Evolutionary conservation across 352 stramenopile genomes (phyloP), one percentile per base, ranked within the genome.

Genomic region (Elongisporangium anandrum): DNA sequence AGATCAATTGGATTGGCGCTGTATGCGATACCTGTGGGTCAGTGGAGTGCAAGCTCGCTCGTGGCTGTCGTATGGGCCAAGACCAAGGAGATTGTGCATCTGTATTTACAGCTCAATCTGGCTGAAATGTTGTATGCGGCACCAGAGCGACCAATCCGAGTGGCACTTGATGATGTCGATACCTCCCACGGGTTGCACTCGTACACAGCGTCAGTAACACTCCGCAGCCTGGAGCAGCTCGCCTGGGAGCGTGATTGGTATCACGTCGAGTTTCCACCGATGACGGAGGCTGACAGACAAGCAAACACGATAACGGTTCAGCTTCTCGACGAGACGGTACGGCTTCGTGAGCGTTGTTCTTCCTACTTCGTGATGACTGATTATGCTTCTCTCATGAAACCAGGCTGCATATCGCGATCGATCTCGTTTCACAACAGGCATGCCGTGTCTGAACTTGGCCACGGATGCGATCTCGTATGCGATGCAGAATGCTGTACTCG

Each of bases 211-310:
- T 77, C 79, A 0, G 48, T 86, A 20, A 79, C 72, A 55, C 57
- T 89, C 19, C 70, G 77, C 2, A 71, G 72, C 10, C 65, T 82
- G 1, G 61, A 77, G 16, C 59, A 61, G 19, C 68, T 81, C 26
- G 61, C 78, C 16, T 89, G 75, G 77, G 77, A 87, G 51, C 69
- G 53, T 17, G 79, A 89, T 57, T 70, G 71, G 24, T 89, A 77
- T 41, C 66, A 72, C 19, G 55, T 83, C 17, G 70, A 71, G 52
- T 77, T 83, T 16, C 47, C 62, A 21, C 24, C 38, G 17, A 50
- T 63, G 12, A 22, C 12, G 4, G 57, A 21, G 8, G 41, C 15
- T n/a, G 23, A 23, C 8, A 26, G 45, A 23, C 19, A 16, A 22
- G 17, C 21, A 16, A 22, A 50, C 7, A 64, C 17, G 17, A 60